Base-by-base conservation (phyloP, 257 asterid species). In the Solanum medicagineum region DNA sequence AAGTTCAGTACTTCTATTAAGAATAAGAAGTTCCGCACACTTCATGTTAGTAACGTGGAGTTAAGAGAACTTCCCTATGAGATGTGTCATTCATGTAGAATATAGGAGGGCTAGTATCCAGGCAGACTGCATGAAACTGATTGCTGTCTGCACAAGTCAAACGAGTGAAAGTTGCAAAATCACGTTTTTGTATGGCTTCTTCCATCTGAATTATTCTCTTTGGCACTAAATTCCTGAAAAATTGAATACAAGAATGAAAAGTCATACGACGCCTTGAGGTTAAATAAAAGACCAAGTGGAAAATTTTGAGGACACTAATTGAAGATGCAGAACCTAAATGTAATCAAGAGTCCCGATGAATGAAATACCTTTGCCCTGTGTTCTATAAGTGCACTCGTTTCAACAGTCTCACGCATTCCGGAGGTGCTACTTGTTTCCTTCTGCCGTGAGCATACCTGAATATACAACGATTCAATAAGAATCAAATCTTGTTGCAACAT, bases 71-170 rank as follows among this genome's bases (percentile, higher is more conserved):
- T 90, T 89, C 90, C 98, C 93, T 94, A 44, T 95, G 98, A 84
- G 99, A 97, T 5, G 99, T 94, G 90, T 96, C 99, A 73, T 95
- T 97, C 98, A 95, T 92, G 96, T 97, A 97, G 91, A 94, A 94
- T 88, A 97, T 95, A 42, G 99, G 99, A 56, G 98, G 98, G 22
- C 89, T 88, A 44, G 99, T 92, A 85, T 96, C 99, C 85, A 97
- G 91, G 91, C 98, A 93, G 84, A 97, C 98, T 17, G 99, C 99
- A 84, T 97, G 99, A 89, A 97, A 97, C 90, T 96, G 99, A 89
- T 96, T 96, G 85, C 99, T 96, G 68, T 96, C 99, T 8, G 98
- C 91, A 80, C 99, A 94, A 42, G 97, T 68, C 80, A 96, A 89
- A 60, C 86, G 95, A 81, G 98, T 90, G 86, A 96, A 96, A 74